Percentiles rank a stretch among this genome's conserved stretches.
These are phyloP conservation scores for Begonia loranthoides DNA, from an alignment of 306 rosid species.

Conservation along the genomic window DNA sequence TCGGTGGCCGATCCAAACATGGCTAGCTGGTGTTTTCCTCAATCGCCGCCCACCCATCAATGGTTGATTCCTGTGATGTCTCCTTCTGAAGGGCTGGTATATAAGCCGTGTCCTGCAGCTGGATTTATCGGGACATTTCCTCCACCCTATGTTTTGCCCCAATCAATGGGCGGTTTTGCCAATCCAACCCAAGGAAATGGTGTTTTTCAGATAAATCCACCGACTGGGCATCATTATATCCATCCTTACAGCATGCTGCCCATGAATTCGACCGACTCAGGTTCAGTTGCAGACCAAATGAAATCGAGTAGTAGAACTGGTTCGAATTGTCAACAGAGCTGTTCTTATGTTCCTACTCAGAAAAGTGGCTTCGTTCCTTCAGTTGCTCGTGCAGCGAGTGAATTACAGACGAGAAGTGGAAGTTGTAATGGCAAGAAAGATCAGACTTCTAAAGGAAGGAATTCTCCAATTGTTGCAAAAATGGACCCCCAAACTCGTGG, in stretches of 20 bases:
- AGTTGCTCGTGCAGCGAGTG: constrained; percentile 29
- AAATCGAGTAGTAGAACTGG: constrained; percentile 22
- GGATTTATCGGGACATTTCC: constrained; percentile 46
- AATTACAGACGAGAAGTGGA: constrained; percentile 45
- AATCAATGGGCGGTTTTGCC: constrained; percentile 30
- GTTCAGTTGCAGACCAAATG: constrained; percentile 38
- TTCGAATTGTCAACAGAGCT: constrained; percentile 23
- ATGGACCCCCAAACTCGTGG: constrained; percentile 26
- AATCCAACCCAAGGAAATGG: constrained; percentile 35
- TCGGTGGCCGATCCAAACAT: constrained; percentile 27
- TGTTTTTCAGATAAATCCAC: constrained; percentile 26
- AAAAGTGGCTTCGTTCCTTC: too few species aligned
- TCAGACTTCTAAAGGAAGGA: constrained; percentile 39
- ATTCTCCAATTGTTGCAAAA: constrained; percentile 28
- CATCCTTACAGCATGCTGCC: constrained; percentile 50
- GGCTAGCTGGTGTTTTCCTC: constrained; percentile 50
- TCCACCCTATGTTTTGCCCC: constrained; percentile 30
- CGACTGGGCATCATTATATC: constrained; percentile 31
- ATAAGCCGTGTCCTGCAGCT: constrained; percentile 71
- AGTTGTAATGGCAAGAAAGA: constrained; percentile 47
- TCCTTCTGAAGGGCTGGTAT: constrained; percentile 75
- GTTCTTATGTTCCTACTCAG: constrained; percentile 22
- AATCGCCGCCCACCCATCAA: constrained; percentile 55
- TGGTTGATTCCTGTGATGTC: constrained; percentile 76
- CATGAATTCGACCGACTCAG: constrained; percentile 32